Conservation (phyloP, 2,329 filamentous ascomycete genomes). For the Thielaviopsis euricoi region DNA sequence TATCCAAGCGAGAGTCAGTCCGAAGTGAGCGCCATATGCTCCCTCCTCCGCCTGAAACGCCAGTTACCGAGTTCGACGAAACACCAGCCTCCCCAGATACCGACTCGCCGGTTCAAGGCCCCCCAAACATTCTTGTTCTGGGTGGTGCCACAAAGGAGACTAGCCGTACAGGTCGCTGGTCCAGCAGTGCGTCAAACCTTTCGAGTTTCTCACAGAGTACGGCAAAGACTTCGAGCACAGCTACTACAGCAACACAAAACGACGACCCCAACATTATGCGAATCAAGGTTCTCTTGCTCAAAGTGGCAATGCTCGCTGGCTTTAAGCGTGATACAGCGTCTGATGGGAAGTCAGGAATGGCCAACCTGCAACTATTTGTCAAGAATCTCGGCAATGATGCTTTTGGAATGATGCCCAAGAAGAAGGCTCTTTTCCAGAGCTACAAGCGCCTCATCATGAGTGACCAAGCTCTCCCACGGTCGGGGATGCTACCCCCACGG, state of each 20-base stretch:
- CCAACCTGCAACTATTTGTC: constrained; percentile 56
- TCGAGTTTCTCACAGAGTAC: constrained; percentile 64
- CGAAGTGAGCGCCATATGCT: constrained; percentile 25
- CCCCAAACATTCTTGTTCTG: constrained; percentile 78
- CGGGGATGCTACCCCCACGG: constrained; percentile 27
- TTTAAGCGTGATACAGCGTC: constrained; percentile 45
- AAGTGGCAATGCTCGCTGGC: constrained; percentile 72
- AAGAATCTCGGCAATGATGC: constrained; percentile 58
- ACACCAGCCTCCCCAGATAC: constrained; percentile 70
- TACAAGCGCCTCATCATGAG: constrained; percentile 67
- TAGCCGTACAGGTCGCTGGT: constrained; percentile 56
- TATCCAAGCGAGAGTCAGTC: constrained; percentile 33
- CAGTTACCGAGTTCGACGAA: constrained; percentile 90
- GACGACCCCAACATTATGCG: constrained; percentile 66
- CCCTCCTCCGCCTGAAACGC: constrained; percentile 56
- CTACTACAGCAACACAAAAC: constrained; percentile 47
- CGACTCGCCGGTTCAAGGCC: constrained; percentile 40
- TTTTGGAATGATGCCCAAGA: constrained; percentile 58
- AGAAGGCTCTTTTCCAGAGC: constrained; percentile 54
- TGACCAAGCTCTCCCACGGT: constrained; percentile 41
- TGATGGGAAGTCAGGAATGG: constrained; percentile 27
- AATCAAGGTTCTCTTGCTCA: constrained; percentile 64
- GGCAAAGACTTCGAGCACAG: constrained; percentile 50
- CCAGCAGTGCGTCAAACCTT: constrained; percentile 61
- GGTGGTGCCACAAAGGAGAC: constrained; percentile 44